phyloP scores from a whole-genome alignment of 2,329 filamentous ascomycete genomes.

The Colletotrichum siamense region DNA sequence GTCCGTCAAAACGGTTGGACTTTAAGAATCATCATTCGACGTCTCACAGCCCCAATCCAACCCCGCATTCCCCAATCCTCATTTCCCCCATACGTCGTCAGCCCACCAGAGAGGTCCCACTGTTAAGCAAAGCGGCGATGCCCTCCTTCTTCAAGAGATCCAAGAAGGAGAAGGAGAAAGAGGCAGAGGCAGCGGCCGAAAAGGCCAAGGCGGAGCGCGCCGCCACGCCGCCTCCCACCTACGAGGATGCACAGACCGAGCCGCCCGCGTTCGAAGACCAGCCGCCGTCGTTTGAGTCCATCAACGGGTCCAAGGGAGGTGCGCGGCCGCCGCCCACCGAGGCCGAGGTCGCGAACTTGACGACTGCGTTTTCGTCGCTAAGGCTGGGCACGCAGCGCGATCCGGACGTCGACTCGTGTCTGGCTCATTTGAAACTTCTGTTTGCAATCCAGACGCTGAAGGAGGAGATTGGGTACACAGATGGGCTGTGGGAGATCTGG shows the following conservation, averaged over 20 bases:
- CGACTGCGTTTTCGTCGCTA: slow-evolving; percentile 41
- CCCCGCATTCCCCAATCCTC: neutral
- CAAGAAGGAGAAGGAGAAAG: slow-evolving; percentile 17
- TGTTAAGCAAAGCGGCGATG: neutral
- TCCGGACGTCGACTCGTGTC: slow-evolving; percentile 61
- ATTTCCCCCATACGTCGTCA: neutral
- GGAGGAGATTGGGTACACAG: slow-evolving; percentile 68
- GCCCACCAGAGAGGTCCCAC: neutral
- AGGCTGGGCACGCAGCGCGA: slow-evolving; percentile 32
- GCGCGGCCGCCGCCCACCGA: neutral
- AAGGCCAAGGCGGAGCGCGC: slow-evolving; percentile 1
- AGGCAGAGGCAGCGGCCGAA: neutral
- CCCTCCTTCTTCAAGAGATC: slow-evolving; percentile 12
- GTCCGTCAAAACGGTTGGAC: neutral
- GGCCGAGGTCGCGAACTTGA: slow-evolving; percentile 32
- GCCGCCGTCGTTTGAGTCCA: slow-evolving; percentile 16
- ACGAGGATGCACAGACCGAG: neutral
- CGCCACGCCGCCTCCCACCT: slow-evolving; percentile 16
- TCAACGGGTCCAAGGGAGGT: neutral
- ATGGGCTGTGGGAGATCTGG: slow-evolving; percentile 70
- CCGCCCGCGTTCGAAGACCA: slow-evolving; percentile 12
- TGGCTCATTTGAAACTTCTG: slow-evolving; percentile 77
- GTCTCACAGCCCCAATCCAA: neutral
- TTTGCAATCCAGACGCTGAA: slow-evolving; percentile 71
- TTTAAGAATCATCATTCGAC: neutral